Conservation (phyloP, 306 rosid genomes). For the Cicer arietinum region DNA sequence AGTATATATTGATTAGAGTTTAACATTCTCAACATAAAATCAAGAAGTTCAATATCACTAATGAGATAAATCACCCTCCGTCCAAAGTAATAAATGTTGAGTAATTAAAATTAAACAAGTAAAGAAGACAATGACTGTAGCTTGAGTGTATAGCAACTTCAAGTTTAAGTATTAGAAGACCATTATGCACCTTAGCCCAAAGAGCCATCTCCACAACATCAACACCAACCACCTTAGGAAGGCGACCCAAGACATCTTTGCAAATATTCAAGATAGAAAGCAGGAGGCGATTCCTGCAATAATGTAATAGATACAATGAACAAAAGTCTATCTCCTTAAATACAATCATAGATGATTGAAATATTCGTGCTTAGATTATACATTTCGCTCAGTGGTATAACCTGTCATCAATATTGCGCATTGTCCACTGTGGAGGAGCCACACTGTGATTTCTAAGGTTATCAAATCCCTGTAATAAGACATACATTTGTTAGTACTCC, state of each 20-base stretch:
- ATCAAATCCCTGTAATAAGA: slow-evolving; percentile 84
- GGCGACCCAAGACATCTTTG: slow-evolving; percentile 81
- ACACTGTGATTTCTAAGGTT: slow-evolving; percentile 85
- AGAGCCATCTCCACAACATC: slow-evolving; percentile 99
- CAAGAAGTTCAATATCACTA: slow-evolving; percentile 27
- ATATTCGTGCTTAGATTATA: slow-evolving; percentile 29
- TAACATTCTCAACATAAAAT: slow-evolving; percentile 34
- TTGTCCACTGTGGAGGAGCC: slow-evolving; percentile 98
- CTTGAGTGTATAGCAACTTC: slow-evolving; percentile 38
- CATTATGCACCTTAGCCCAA: slow-evolving; percentile 90
- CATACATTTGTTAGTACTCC: slow-evolving; percentile 33
- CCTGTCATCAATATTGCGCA: slow-evolving; percentile 98
- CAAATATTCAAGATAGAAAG: slow-evolving; percentile 73
- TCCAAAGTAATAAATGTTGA: slow-evolving; percentile 28
- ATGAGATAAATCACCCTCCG: slow-evolving; percentile 32
- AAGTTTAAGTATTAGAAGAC: slow-evolving; percentile 42
- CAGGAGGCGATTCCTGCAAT: slow-evolving; percentile 86
- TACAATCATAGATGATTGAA: slow-evolving; percentile 9
- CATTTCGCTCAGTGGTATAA: slow-evolving; percentile 46
- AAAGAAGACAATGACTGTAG: slow-evolving; percentile 7
- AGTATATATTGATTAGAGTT: slow-evolving; percentile 31
- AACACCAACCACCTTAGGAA: slow-evolving; percentile 94
- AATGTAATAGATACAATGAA: slow-evolving; percentile 37
- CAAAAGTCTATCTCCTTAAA: slow-evolving; percentile 29
- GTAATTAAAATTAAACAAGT: slow-evolving; percentile 23